Percentiles rank a stretch among this genome's conserved stretches.
phyloP scores from a whole-genome alignment of 2,329 filamentous ascomycete genomes.

The Beauveria pseudobassiana region DNA sequence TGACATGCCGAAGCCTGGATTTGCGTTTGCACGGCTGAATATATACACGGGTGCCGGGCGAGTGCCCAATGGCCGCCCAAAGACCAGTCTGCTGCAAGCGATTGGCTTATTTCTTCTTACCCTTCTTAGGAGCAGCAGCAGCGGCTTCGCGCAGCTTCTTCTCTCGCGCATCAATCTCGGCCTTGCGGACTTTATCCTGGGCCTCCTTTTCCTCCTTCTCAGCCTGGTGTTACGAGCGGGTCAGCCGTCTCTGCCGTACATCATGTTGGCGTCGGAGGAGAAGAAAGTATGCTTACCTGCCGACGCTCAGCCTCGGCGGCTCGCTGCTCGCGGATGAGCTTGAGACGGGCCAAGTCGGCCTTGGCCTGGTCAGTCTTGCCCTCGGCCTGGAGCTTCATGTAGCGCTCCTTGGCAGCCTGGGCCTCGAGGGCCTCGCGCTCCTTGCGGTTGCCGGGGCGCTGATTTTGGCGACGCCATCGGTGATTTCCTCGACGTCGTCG shows the following conservation, averaged over 20 bases:
- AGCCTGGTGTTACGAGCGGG: conserved; percentile 31
- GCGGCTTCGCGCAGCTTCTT: conserved; percentile 47
- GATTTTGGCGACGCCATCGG: conserved; percentile 50
- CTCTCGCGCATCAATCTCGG: conserved; percentile 47
- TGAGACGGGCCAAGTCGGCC: conserved; percentile 77
- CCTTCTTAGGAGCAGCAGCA: conserved; percentile 43
- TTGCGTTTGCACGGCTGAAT: neutral
- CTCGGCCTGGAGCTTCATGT: conserved; percentile 84
- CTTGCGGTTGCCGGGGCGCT: conserved; percentile 39
- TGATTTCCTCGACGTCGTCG: conserved; percentile 39
- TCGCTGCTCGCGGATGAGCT: conserved; percentile 75
- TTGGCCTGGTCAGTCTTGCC: conserved; percentile 96
- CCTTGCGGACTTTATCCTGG: conserved; percentile 38
- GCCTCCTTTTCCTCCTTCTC: conserved; percentile 52
- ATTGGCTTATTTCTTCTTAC: conserved; percentile 35
- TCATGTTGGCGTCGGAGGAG: neutral
- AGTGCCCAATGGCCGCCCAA: neutral
- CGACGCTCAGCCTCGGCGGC: conserved; percentile 77
- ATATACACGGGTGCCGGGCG: conserved; percentile 2
- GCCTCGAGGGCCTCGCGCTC: conserved; percentile 74
- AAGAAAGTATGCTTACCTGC: conserved; percentile 47
- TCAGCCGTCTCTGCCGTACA: conserved; percentile 8
- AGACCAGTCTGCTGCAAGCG: neutral
- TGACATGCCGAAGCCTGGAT: neutral
- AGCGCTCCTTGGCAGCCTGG: conserved; percentile 79